Evolutionary conservation across 768 basidiomycete genomes (phyloP).

Genomic region (Tricholoma bakamatsutake): DNA sequence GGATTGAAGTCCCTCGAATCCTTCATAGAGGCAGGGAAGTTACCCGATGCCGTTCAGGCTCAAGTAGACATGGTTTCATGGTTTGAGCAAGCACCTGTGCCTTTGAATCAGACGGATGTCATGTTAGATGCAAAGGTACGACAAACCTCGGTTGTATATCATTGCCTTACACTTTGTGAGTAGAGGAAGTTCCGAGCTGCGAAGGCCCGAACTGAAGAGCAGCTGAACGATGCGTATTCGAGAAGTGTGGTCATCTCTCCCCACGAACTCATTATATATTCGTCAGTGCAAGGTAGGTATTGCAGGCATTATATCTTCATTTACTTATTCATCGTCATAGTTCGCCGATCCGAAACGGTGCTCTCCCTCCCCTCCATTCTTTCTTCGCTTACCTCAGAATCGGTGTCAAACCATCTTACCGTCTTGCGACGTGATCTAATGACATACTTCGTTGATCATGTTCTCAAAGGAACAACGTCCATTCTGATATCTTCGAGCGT

Average conservation of each 20-base stretch:
- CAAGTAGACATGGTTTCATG: slow-evolving; percentile 36
- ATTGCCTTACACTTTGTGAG: neutral
- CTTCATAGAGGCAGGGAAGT: slow-evolving; percentile 49
- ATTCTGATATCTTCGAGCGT: slow-evolving; percentile 31
- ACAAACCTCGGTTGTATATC: neutral
- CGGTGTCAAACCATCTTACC: slow-evolving; percentile 50
- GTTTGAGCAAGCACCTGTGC: slow-evolving; percentile 42
- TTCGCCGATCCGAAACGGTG: slow-evolving; percentile 46
- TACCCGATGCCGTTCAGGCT: slow-evolving; percentile 56
- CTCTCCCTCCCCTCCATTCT: slow-evolving; percentile 52
- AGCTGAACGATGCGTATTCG: slow-evolving; percentile 62
- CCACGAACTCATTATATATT: slow-evolving; percentile 42
- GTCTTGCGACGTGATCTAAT: slow-evolving; percentile 63
- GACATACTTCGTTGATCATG: slow-evolving; percentile 50
- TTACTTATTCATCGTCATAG: slow-evolving; percentile 27
- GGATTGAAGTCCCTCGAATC: slow-evolving; percentile 38
- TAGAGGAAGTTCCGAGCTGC: slow-evolving; percentile 53
- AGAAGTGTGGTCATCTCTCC: slow-evolving; percentile 50
- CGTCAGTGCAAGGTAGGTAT: slow-evolving; percentile 40
- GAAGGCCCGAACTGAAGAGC: slow-evolving; percentile 60
- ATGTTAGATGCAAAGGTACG: slow-evolving; percentile 55
- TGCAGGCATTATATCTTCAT: neutral
- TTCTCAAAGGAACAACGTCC: slow-evolving; percentile 48
- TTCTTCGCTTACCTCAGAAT: slow-evolving; percentile 48
- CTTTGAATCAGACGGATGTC: slow-evolving; percentile 47